Conservation (phyloP, 495 filamentous ascomycete genomes). For the Penicillium bovifimosum region DNA sequence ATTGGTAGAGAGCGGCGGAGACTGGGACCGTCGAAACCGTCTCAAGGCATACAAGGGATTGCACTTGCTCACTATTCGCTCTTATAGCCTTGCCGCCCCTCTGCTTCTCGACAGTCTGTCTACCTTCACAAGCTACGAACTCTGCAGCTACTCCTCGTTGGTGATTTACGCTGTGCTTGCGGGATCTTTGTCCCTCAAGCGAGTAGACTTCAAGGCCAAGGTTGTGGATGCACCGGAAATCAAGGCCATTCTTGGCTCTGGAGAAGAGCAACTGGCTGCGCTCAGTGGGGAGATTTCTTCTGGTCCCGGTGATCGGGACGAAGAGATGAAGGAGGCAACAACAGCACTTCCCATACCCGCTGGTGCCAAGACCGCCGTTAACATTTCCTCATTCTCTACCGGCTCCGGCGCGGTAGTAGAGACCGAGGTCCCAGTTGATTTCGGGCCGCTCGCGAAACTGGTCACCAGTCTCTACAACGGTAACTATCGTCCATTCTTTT, state of each 20-base stretch:
- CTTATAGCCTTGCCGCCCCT: slow-evolving; percentile 83
- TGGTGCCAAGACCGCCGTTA: slow-evolving; percentile 62
- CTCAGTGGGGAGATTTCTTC: slow-evolving; percentile 68
- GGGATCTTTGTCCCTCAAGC: slow-evolving; percentile 87
- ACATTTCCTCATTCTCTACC: slow-evolving; percentile 73
- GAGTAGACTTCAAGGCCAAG: slow-evolving; percentile 97
- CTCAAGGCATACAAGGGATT: slow-evolving; percentile 98
- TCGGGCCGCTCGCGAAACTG: slow-evolving; percentile 74
- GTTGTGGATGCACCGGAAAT: slow-evolving; percentile 98
- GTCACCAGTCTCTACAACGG: slow-evolving; percentile 89
- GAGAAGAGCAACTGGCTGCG: slow-evolving; percentile 78
- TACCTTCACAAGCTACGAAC: slow-evolving; percentile 97
- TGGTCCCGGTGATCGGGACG: slow-evolving; percentile 71
- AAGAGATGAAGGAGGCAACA: slow-evolving; percentile 66
- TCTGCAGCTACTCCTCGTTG: slow-evolving; percentile 89
- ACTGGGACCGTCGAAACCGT: slow-evolving; percentile 97
- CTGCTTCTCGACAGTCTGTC: slow-evolving; percentile 92
- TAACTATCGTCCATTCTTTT: slow-evolving; percentile 89
- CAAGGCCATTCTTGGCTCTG: slow-evolving; percentile 87
- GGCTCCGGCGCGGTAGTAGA: slow-evolving; percentile 64
- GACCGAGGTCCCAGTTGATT: slow-evolving; percentile 70
- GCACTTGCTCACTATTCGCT: slow-evolving; percentile 84
- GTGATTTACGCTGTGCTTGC: slow-evolving; percentile 95
- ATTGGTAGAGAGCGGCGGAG: slow-evolving; percentile 87
- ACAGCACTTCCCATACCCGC: slow-evolving; percentile 48